Conservation (phyloP, 2,329 filamentous ascomycete genomes). For the Aspergillus sp. region DNA sequence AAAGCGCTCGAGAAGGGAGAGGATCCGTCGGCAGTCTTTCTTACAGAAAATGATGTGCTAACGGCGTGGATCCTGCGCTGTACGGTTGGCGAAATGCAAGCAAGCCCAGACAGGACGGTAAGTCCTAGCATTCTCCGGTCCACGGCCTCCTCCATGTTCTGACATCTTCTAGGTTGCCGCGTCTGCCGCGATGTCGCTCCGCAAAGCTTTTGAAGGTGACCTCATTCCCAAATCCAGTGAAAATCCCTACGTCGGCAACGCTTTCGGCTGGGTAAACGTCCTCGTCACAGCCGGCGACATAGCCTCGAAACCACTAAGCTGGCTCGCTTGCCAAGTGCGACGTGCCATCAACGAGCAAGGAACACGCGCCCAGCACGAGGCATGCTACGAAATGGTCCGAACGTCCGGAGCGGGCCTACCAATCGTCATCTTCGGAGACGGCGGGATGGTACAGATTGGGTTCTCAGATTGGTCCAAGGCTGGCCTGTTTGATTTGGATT, state of each 20-base stretch:
- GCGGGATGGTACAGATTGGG: slow-evolving; percentile 20
- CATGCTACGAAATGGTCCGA: slow-evolving; percentile 19
- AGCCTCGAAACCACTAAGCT: slow-evolving; percentile 21
- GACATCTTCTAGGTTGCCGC: neutral
- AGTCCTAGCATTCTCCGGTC: neutral
- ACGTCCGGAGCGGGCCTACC: slow-evolving; percentile 18
- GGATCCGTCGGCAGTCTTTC: slow-evolving; percentile 19
- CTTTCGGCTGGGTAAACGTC: slow-evolving; percentile 24
- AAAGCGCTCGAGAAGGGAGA: slow-evolving; percentile 18
- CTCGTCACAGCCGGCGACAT: slow-evolving; percentile 19
- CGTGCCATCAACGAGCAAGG: slow-evolving; percentile 24
- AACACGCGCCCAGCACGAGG: slow-evolving; percentile 24
- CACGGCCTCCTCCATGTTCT: neutral
- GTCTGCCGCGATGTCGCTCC: slow-evolving; percentile 25
- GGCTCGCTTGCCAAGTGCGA: slow-evolving; percentile 22
- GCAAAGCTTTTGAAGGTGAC: slow-evolving; percentile 24
- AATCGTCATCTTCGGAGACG: slow-evolving; percentile 19
- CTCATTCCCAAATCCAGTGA: slow-evolving; percentile 19
- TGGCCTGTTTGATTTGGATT: slow-evolving; percentile 20
- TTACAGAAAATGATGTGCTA: slow-evolving; percentile 24
- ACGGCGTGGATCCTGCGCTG: slow-evolving; percentile 25
- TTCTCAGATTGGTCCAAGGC: slow-evolving; percentile 24
- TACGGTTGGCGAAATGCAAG: slow-evolving; percentile 18
- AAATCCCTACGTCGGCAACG: slow-evolving; percentile 23
- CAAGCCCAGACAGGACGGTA: slow-evolving; percentile 14